Base-by-base conservation (phyloP, 2,329 filamentous ascomycete genomes). In the Aspergillus pseudoglaucus region DNA sequence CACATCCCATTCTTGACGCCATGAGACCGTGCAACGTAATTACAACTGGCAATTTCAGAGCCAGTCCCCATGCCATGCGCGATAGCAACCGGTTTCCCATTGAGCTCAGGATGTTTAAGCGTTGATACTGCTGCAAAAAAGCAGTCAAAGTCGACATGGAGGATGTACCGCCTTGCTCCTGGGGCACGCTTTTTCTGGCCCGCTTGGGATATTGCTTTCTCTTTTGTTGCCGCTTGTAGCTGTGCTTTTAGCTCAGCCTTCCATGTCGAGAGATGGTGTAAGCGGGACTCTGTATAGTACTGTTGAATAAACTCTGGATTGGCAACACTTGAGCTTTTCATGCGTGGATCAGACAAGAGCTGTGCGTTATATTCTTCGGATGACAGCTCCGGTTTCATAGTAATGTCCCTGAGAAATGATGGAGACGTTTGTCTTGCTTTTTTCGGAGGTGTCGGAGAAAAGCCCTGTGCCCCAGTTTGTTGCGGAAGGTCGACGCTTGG, bases 1-100 rank as follows among this genome's bases (percentile, higher is more conserved):
- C 94, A 98, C 93, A 97, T 98, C 33, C 94, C 94, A 58, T 98
- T 98, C 63, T 90, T 95, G 47, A 98, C 78, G 1, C 91, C 91
- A 58, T 84, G 93, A 27, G 81, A 78, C 33, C 93, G 82, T 6
- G 94, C 93, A 17, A 86, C 83, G 63, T 98, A 98, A 60, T 98
- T 98, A 70, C 93, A 98, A 54, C 90, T 96, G 18, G 93, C 93
- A 60, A 98, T 97, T 63, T 98, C 93, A 0, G 91, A 95, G 0
- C 88, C 89, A 20, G 81, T 82, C 0, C 91, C 91, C 40, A 79
- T 80, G 4, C 91, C 87, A 62, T 98, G 93, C 3, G 93, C 91
- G 30, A 98, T 87, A 1, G 88, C 93, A 2, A 86, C 83, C 0
- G 94, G 93, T 61, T 90, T 91, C 44, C 87, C 83, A 35, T 76